Percentiles rank a stretch among this genome's conserved stretches.
phyloP scores from a whole-genome alignment of 306 rosid genomes.

The Pyrus betulifolia region DNA sequence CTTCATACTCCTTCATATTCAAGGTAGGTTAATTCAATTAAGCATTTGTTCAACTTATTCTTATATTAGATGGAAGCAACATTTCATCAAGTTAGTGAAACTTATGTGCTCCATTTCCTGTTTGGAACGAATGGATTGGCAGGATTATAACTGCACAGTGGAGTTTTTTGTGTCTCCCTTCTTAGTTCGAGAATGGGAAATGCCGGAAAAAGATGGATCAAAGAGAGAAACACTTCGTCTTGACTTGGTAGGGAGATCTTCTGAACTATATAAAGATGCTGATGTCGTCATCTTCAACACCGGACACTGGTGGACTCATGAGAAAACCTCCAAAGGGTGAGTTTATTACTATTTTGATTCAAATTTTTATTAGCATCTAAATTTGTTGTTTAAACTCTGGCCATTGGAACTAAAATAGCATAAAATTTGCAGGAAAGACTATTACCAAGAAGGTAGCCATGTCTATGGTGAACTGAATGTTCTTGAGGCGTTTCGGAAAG shows the following conservation, averaged over 20 bases:
- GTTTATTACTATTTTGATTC: neutral
- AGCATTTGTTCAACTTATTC: neutral
- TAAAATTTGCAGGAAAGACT: slow-evolving; percentile 58
- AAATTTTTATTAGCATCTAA: neutral
- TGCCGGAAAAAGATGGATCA: slow-evolving; percentile 54
- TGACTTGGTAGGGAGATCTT: slow-evolving; percentile 68
- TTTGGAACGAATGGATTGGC: neutral
- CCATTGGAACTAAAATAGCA: slow-evolving; percentile 12
- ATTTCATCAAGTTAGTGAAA: neutral
- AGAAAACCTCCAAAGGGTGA: slow-evolving; percentile 86
- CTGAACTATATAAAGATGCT: slow-evolving; percentile 62
- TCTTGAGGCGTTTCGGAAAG: slow-evolving; percentile 87
- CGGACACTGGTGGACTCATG: slow-evolving; percentile 99
- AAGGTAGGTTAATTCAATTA: slow-evolving; percentile 33
- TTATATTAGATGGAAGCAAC: neutral
- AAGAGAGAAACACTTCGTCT: slow-evolving; percentile 90
- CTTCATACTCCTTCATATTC: slow-evolving; percentile 77
- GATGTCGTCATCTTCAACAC: slow-evolving; percentile 85
- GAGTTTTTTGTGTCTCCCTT: slow-evolving; percentile 94
- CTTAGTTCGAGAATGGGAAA: slow-evolving; percentile 90
- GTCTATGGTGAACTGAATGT: slow-evolving; percentile 69
- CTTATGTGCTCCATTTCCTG: neutral
- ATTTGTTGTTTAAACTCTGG: neutral
- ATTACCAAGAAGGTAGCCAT: slow-evolving; percentile 98
- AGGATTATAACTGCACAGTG: slow-evolving; percentile 76